phyloP scores from a whole-genome alignment of 2,329 filamentous ascomycete species.

The Calonectria ilicicola region DNA sequence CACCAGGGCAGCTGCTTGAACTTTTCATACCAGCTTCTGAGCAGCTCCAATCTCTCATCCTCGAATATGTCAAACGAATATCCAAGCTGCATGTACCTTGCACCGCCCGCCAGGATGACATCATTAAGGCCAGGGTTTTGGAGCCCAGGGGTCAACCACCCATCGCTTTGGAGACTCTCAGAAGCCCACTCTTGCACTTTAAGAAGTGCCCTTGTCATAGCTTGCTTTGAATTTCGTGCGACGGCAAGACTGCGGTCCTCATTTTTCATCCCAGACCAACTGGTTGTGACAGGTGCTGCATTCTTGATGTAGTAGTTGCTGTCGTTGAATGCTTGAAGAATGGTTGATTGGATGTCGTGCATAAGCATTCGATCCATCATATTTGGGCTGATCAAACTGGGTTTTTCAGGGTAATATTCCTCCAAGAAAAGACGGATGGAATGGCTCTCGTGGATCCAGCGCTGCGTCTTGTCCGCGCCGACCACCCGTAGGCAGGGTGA shows the following conservation, averaged over 20 bases:
- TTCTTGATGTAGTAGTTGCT: constrained; percentile 3
- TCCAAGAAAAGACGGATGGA: background rate
- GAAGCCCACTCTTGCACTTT: background rate
- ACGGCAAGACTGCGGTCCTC: background rate
- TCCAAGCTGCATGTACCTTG: background rate
- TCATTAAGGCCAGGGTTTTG: background rate
- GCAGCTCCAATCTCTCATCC: background rate
- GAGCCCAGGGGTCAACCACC: background rate
- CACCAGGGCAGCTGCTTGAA: background rate
- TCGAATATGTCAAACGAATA: background rate
- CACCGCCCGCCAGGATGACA: background rate
- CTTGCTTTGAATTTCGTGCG: background rate
- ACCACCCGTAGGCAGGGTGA: background rate
- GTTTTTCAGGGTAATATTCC: background rate
- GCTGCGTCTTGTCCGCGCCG: background rate
- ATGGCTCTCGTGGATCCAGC: background rate
- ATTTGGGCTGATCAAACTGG: background rate
- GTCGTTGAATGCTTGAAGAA: background rate
- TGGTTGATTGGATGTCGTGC: background rate
- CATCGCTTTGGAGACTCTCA: background rate
- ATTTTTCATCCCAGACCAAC: background rate
- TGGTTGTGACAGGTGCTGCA: background rate
- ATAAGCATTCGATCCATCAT: background rate
- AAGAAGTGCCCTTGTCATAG: background rate
- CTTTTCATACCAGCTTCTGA: background rate